A percentile compares a stretch with the other conserved stretches of the same genome.
Evolutionary conservation across 2,329 filamentous ascomycete species (phyloP).

Genomic region (Cryoendolithus antarcticus): DNA sequence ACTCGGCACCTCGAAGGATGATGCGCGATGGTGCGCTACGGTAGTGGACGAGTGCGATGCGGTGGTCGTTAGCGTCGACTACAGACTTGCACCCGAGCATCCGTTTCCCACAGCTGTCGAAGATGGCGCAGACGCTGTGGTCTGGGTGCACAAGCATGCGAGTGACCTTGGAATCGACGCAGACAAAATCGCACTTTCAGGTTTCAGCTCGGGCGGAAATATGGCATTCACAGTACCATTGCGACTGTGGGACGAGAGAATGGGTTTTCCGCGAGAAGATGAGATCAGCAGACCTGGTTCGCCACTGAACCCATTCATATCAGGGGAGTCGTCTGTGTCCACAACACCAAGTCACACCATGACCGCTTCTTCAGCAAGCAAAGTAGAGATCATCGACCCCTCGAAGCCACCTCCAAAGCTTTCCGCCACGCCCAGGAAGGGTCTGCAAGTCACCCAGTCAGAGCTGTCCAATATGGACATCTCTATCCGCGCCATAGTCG

Average conservation of each 20-base stretch:
- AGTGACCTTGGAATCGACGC: constrained; percentile 44
- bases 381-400: constrained; percentile 1
- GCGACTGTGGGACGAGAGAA: constrained; percentile 39
- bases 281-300: not conserved
- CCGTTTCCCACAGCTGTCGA: constrained; percentile 53
- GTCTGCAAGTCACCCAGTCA: constrained; percentile 3
- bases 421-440: constrained; percentile 1
- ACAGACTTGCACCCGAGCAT: constrained; percentile 48
- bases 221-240: constrained; percentile 50
- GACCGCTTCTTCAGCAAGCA: not conserved
- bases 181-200: constrained; percentile 45
- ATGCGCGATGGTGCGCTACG: constrained; percentile 46
- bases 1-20: constrained; percentile 47
- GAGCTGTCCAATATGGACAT: constrained; percentile 18
- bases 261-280: constrained; percentile 17
- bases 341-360: not conserved
- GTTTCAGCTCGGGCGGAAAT: constrained; percentile 53
- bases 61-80: constrained; percentile 49
- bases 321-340: constrained; percentile 1
- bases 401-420: constrained; percentile 2
- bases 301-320: not conserved
- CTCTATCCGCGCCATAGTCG: constrained; percentile 43
- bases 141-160: constrained; percentile 46
- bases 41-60: constrained; percentile 45
- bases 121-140: constrained; percentile 49